Conservation (phyloP, 805 yeast species). For the Ogataea ramenticola region DNA sequence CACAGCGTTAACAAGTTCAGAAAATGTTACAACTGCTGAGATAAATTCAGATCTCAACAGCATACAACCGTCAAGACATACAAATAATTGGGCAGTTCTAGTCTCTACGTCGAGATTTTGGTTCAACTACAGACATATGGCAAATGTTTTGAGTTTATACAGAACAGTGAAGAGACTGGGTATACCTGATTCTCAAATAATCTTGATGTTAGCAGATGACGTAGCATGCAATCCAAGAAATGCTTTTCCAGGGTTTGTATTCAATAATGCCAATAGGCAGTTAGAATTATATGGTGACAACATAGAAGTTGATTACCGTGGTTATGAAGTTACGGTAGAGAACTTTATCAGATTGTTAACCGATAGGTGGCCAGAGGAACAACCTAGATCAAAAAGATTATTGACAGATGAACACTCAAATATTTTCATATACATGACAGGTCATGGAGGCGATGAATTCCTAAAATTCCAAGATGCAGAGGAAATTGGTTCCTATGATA, state of each 20-base stretch:
- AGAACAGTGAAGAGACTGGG: slow-evolving; percentile 94
- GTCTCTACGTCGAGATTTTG: slow-evolving; percentile 96
- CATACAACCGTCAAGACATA: slow-evolving; percentile 37
- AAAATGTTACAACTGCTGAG: background rate
- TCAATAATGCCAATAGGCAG: slow-evolving; percentile 87
- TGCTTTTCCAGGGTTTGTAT: slow-evolving; percentile 92
- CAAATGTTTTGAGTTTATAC: slow-evolving; percentile 89
- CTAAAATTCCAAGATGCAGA: slow-evolving; percentile 97
- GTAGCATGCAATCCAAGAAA: slow-evolving; percentile 96
- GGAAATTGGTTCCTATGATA: slow-evolving; percentile 89
- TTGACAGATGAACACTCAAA: slow-evolving; percentile 92
- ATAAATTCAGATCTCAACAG: background rate
- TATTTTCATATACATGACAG: slow-evolving; percentile 91
- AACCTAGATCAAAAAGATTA: slow-evolving; percentile 85
- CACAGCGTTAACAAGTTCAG: background rate
- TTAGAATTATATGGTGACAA: slow-evolving; percentile 90
- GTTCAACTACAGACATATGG: slow-evolving; percentile 98
- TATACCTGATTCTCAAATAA: slow-evolving; percentile 96
- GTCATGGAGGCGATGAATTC: slow-evolving; percentile 98
- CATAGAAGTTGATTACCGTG: slow-evolving; percentile 94
- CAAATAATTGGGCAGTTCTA: slow-evolving; percentile 76
- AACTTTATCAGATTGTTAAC: slow-evolving; percentile 88
- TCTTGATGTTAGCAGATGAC: slow-evolving; percentile 93
- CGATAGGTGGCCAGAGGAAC: slow-evolving; percentile 92
- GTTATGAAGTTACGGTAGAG: slow-evolving; percentile 97